Conservation (phyloP, 176 grass and related monocot species). For the Rhynchospora breviuscula region DNA sequence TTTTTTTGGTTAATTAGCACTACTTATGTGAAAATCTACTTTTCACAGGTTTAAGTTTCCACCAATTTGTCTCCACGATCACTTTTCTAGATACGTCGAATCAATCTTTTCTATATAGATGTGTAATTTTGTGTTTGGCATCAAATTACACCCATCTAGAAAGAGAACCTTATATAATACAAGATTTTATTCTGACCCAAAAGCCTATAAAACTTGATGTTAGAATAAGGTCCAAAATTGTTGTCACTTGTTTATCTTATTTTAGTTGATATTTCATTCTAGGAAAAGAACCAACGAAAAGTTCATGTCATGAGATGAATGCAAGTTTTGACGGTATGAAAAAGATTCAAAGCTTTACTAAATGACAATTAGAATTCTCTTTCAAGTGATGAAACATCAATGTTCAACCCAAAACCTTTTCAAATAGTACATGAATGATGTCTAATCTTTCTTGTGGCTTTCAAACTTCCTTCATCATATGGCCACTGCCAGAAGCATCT, state of each 20-base stretch:
- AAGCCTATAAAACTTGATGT: background rate
- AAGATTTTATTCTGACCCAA: background rate
- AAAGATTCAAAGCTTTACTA: background rate
- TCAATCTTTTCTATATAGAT: background rate
- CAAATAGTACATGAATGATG: constrained; percentile 3
- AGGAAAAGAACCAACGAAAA: no score
- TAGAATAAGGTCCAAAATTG: no score
- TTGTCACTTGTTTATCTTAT: background rate
- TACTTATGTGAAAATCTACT: background rate
- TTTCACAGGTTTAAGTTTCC: background rate
- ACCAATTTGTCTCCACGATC: background rate
- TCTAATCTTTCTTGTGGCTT: constrained; percentile 14
- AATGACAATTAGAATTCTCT: constrained; percentile 7
- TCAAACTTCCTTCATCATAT: constrained; percentile 22
- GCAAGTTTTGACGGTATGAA: background rate
- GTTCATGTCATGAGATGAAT: no score
- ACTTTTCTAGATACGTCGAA: background rate
- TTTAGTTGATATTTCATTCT: background rate
- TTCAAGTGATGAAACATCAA: constrained; percentile 16
- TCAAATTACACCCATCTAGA: background rate
- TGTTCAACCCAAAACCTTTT: constrained; percentile 7
- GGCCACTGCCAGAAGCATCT: constrained; percentile 23
- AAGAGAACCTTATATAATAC: background rate
- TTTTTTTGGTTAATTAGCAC: constrained; percentile 5
- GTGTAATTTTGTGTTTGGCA: background rate